Conservation (phyloP, 768 basidiomycete species). For the Holtermannia corniformis region DNA sequence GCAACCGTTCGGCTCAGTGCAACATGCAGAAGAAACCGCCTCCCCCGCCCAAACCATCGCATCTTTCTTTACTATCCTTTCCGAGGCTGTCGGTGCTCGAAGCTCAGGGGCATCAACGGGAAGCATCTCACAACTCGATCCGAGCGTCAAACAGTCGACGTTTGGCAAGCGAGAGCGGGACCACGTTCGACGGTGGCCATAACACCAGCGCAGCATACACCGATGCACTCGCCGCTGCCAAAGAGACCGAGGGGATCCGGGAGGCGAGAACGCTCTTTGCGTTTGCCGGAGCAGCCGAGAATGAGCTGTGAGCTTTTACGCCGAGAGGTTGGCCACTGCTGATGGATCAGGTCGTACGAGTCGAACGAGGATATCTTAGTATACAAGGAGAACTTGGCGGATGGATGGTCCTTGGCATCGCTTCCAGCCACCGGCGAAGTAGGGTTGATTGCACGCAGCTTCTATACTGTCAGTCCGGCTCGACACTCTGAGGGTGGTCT, state of each 20-base stretch:
- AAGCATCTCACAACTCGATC: not conserved
- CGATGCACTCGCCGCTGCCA: not conserved
- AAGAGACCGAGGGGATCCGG: not conserved
- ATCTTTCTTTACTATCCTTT: not conserved
- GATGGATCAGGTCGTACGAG: not conserved
- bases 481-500: not conserved
- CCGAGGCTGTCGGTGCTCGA: not conserved
- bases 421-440: slow-evolving; percentile 1
- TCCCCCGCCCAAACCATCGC: not conserved
- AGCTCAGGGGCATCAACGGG: not conserved
- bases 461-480: slow-evolving; percentile 1
- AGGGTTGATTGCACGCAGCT: slow-evolving; percentile 6
- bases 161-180: not conserved
- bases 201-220: slow-evolving; percentile 1
- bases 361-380: not conserved
- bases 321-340: not conserved
- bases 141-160: not conserved
- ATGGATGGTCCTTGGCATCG: slow-evolving; percentile 8
- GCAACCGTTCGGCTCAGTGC: too few species aligned
- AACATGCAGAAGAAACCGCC: too few species aligned
- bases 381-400: not conserved
- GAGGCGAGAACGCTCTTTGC: slow-evolving; percentile 5
- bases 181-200: not conserved
- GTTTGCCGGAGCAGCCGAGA: slow-evolving; percentile 2
- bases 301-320: slow-evolving; percentile 8